A percentile compares a stretch with the other conserved stretches of the same genome.
Conservation (phyloP, 768 basidiomycete genomes). For the Tylopilus vinaceipallidus region DNA sequence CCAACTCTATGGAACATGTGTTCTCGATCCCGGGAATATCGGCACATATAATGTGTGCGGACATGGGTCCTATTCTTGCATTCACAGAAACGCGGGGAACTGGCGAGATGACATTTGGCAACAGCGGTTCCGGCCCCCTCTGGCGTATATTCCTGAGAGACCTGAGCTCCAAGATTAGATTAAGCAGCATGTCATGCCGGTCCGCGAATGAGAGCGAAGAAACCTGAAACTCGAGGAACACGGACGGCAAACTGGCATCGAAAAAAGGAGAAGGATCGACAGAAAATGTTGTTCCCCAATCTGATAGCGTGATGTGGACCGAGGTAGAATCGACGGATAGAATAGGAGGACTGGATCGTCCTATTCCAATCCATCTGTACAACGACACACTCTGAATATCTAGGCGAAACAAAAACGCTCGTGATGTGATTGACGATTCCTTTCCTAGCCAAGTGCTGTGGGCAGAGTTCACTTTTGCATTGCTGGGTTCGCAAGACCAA, state of each 20-base stretch:
- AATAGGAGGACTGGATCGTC: slow-evolving; percentile 24
- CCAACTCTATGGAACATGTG: slow-evolving; percentile 54
- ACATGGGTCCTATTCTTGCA: slow-evolving; percentile 48
- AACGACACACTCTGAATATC: slow-evolving; percentile 43
- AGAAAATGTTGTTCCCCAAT: slow-evolving; percentile 60
- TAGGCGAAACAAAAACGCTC: slow-evolving; percentile 47
- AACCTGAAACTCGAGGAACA: slow-evolving; percentile 46
- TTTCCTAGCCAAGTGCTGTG: slow-evolving; percentile 56
- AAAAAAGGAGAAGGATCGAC: slow-evolving; percentile 26
- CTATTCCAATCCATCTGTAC: slow-evolving; percentile 40
- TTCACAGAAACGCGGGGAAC: slow-evolving; percentile 53
- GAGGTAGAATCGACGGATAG: slow-evolving; percentile 35
- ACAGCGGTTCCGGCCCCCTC: slow-evolving; percentile 12
- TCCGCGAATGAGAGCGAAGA: slow-evolving; percentile 51
- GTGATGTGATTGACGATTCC: slow-evolving; percentile 36
- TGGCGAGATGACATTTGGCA: slow-evolving; percentile 33
- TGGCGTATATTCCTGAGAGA: slow-evolving; percentile 12
- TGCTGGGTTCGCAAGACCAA: slow-evolving; percentile 46
- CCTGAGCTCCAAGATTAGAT: slow-evolving; percentile 29
- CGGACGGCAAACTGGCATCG: slow-evolving; percentile 57
- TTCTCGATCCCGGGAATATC: slow-evolving; percentile 38
- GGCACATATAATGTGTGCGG: slow-evolving; percentile 48
- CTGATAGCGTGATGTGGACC: slow-evolving; percentile 41
- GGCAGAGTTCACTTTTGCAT: slow-evolving; percentile 40
- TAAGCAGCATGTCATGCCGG: slow-evolving; percentile 49